These are phyloP conservation scores for Sporothrix inflata DNA, from an alignment of 2,329 filamentous ascomycete species.

Conservation along the genomic window DNA sequence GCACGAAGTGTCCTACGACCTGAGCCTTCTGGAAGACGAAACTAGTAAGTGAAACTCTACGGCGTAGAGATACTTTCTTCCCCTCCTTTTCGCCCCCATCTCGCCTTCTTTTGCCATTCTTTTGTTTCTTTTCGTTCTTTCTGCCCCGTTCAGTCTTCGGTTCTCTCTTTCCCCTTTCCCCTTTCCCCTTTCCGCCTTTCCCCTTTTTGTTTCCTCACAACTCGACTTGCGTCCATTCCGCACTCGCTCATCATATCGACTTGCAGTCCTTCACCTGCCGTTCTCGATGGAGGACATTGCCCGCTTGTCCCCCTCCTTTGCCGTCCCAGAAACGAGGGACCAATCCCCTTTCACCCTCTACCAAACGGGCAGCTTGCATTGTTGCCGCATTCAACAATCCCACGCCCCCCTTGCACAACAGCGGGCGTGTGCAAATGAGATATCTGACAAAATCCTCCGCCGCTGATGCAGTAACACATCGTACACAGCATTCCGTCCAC, in stretches of 20 bases:
- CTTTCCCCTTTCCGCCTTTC: background rate
- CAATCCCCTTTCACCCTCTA: conserved; percentile 2
- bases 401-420: background rate
- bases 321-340: conserved; percentile 10
- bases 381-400: background rate
- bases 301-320: background rate
- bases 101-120: background rate
- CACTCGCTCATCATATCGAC: too few species aligned
- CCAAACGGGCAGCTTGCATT: conserved; percentile 10
- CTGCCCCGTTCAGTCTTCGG: background rate
- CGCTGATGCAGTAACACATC: background rate
- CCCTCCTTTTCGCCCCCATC: conserved; percentile 7
- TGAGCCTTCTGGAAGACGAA: conserved; percentile 5
- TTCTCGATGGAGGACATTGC: background rate
- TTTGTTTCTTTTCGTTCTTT: conserved; percentile 12
- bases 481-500: background rate
- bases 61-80: background rate
- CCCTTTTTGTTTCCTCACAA: background rate
- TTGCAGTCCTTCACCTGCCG: background rate
- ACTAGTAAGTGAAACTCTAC: background rate
- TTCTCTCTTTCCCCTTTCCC: too few species aligned
- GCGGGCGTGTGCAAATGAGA: background rate
- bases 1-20: background rate
- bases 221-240: too few species aligned
- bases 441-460: conserved; percentile 17